phyloP scores from a whole-genome alignment of 1,139 yeast species.

The Candida sanyaensis region DNA sequence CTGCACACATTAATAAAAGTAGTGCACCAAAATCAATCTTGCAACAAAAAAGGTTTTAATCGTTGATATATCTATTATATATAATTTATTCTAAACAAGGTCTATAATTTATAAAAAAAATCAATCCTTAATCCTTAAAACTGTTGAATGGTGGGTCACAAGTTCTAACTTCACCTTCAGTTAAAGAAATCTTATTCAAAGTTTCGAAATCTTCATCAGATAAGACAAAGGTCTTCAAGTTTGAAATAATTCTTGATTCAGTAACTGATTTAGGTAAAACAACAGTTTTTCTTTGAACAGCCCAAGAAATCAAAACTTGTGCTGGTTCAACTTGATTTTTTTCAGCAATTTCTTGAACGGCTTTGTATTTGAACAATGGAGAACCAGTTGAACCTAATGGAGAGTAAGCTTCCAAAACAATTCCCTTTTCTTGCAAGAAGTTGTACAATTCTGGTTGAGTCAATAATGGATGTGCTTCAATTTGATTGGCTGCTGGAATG shows the following conservation, averaged over 20 bases:
- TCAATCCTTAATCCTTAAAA: constrained; percentile 16
- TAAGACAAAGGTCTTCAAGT: constrained; percentile 32
- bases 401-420: constrained; percentile 56
- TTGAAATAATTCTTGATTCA: constrained; percentile 33
- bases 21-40: too few species aligned
- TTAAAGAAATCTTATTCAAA: constrained; percentile 31
- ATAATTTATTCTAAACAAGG: not conserved
- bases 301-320: constrained; percentile 55
- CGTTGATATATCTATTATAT: too few species aligned
- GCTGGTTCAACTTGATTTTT: constrained; percentile 46
- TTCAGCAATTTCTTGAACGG: constrained; percentile 42
- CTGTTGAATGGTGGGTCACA: constrained; percentile 29
- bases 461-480: constrained; percentile 61
- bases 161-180: constrained; percentile 33
- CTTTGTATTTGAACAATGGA: constrained; percentile 48
- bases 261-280: constrained; percentile 58
- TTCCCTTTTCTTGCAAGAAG: constrained; percentile 44
- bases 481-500: constrained; percentile 55
- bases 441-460: constrained; percentile 52
- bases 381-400: constrained; percentile 61
- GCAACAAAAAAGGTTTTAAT: too few species aligned
- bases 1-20: not conserved
- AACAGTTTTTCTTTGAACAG: constrained; percentile 50
- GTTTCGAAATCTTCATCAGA: constrained; percentile 34
- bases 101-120: not conserved